Conservation (phyloP, 2,329 filamentous ascomycete species). For the Metarhizium anisopliae region DNA sequence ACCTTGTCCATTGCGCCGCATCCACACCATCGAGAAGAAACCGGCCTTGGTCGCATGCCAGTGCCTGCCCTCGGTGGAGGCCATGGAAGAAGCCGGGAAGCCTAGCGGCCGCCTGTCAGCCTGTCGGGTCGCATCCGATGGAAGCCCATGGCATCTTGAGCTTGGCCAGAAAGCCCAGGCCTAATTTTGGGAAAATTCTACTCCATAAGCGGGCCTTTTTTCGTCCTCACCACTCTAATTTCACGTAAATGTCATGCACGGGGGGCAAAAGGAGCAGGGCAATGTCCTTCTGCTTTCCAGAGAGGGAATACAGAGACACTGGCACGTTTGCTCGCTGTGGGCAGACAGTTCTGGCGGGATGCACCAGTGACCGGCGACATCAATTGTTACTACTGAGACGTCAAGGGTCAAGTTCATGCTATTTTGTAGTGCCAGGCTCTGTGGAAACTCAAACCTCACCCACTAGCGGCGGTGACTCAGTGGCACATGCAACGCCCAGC, state of each 20-base stretch:
- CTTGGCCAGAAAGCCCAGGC: too few relatives aligned
- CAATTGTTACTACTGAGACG: too few relatives aligned
- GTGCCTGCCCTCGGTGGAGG: neutral
- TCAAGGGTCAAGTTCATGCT: too few relatives aligned
- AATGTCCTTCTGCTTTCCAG: neutral
- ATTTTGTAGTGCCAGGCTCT: too few relatives aligned
- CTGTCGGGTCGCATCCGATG: slow-evolving; percentile 19
- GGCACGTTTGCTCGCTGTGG: too few relatives aligned
- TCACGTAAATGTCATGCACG: neutral
- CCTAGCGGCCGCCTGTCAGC: slow-evolving; percentile 12
- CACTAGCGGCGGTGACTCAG: too few relatives aligned
- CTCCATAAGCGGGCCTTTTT: neutral
- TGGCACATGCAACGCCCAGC: too few relatives aligned
- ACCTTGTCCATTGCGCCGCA: neutral
- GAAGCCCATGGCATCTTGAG: neutral
- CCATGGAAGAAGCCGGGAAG: slow-evolving; percentile 22
- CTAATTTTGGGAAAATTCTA: neutral
- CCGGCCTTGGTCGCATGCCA: slow-evolving; percentile 11
- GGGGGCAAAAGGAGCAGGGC: neutral
- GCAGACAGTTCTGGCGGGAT: too few relatives aligned
- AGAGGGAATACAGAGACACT: too few relatives aligned
- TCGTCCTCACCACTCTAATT: neutral
- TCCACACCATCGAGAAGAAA: slow-evolving; percentile 21
- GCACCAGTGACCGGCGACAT: too few relatives aligned
- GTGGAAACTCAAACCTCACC: too few relatives aligned